Base-by-base conservation (phyloP, 345 rosid genomes). In the Boechera retrofracta region DNA sequence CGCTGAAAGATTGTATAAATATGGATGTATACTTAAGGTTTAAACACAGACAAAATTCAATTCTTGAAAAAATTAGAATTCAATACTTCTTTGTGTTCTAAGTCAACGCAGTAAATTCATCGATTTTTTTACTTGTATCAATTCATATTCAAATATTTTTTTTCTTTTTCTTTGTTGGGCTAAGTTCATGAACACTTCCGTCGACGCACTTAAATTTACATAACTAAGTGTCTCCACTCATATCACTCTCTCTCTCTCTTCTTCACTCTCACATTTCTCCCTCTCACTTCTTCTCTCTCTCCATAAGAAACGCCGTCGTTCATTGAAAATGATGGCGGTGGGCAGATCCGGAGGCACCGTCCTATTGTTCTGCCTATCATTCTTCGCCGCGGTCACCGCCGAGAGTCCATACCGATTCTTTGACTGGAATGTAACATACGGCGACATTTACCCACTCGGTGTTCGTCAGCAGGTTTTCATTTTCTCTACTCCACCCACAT, bases 361-460 rank as follows among this genome's bases (percentile, higher is more conserved):
- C n/a, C 6, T 74, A n/a, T 51, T 74, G 55, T 33, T 79, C 41
- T 79, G 74, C 63, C 26, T 73, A 31, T 60, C 82, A 15, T 44
- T 79, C 32, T 53, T 73, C 3, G 53, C 71, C 66, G 49, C 77
- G 2, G 87, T 78, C 61, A 69, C 9, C 28, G 86, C 86, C 6
- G 96, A 89, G 54, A 84, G 83, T 73, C 94, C 98, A 13, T 89
- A 90, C 84, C 74, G 91, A 65, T 93, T 87, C 80, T 89, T 78
- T 64, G 82, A 81, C 72, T 93, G 97, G 97, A 93, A 85, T 75
- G 89, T 93, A 9, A 88, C 94, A n/a, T 90, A 91, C 59, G 94
- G 97, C 13, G 88, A 84, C 63, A 88, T 90, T 21, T 88, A 68
- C 69, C 98, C 97, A 2, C 90, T 93, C 10, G 98, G 97, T 15